A percentile compares a stretch with the other conserved stretches of the same genome.
phyloP scores from a whole-genome alignment of 1,139 yeast genomes.

The Candida frijolesensis region DNA sequence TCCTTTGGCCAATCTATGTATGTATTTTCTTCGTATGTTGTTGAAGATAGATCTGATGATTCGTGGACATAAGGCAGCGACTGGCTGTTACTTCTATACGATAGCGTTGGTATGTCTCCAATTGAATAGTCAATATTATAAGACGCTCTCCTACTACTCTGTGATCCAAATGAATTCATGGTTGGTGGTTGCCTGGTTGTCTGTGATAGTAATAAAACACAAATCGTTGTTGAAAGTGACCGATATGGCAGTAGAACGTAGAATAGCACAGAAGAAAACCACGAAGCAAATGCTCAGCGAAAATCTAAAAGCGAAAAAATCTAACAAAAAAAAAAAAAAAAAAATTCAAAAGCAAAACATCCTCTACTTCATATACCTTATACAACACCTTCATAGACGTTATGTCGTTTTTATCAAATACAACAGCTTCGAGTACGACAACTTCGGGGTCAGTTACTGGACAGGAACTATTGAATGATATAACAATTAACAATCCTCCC shows the following conservation, averaged over 20 bases:
- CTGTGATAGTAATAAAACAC: too few relatives aligned
- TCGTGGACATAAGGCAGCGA: neutral
- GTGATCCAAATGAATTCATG: neutral
- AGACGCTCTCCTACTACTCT: neutral
- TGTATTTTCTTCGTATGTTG: slow-evolving; percentile 31
- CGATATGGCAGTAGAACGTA: too few relatives aligned
- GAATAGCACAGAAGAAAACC: neutral
- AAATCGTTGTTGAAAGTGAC: too few relatives aligned
- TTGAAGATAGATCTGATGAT: neutral
- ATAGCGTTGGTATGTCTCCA: slow-evolving; percentile 16
- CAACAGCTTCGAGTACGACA: slow-evolving; percentile 18
- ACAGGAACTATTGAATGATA: slow-evolving; percentile 73
- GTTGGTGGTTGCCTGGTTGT: neutral
- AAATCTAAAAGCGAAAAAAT: neutral
- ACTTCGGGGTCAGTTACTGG: slow-evolving; percentile 52
- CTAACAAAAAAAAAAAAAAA: neutral
- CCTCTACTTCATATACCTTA: neutral
- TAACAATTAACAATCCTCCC: slow-evolving; percentile 80
- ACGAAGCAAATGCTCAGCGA: neutral
- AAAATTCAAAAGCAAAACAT: neutral
- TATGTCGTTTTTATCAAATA: slow-evolving; percentile 33
- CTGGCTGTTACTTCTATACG: slow-evolving; percentile 4
- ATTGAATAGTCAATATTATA: slow-evolving; percentile 4
- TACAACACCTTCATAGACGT: neutral
- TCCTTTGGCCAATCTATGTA: slow-evolving; percentile 40